Conservation (phyloP, 495 filamentous ascomycete species). For the Cairneyella variabilis region DNA sequence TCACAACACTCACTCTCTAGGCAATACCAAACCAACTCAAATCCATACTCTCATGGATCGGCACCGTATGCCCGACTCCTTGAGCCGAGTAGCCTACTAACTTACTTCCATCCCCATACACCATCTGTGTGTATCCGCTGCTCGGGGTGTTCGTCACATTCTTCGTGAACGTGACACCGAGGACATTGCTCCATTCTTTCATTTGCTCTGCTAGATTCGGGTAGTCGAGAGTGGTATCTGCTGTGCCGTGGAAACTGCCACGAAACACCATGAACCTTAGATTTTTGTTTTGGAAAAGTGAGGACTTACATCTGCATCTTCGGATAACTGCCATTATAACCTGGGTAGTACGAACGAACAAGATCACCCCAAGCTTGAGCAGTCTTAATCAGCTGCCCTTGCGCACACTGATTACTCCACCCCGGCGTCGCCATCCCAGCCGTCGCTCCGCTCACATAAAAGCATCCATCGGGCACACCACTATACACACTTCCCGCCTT, state of each 20-base stretch:
- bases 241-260: slow-evolving; percentile 44
- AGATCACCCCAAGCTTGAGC: slow-evolving; percentile 45
- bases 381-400: slow-evolving; percentile 41
- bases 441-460: slow-evolving; percentile 35
- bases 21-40: slow-evolving; percentile 48
- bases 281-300: not conserved
- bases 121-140: slow-evolving; percentile 48
- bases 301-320: slow-evolving; percentile 44
- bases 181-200: slow-evolving; percentile 38
- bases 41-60: slow-evolving; percentile 39
- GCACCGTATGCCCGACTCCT: slow-evolving; percentile 46
- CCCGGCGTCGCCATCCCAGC: slow-evolving; percentile 39
- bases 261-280: slow-evolving; percentile 3
- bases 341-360: slow-evolving; percentile 42
- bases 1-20: too few species aligned
- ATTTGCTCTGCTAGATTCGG: slow-evolving; percentile 47
- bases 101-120: slow-evolving; percentile 48
- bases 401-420: slow-evolving; percentile 44
- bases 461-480: slow-evolving; percentile 61
- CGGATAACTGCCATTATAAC: slow-evolving; percentile 43
- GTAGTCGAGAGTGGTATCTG: slow-evolving; percentile 43
- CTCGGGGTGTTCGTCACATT: slow-evolving; percentile 27
- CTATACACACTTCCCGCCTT: slow-evolving; percentile 47
- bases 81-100: slow-evolving; percentile 43
- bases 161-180: slow-evolving; percentile 23